Conservation (phyloP, 2,329 filamentous ascomycete species). For the Arthrobotrys sphaeroides region DNA sequence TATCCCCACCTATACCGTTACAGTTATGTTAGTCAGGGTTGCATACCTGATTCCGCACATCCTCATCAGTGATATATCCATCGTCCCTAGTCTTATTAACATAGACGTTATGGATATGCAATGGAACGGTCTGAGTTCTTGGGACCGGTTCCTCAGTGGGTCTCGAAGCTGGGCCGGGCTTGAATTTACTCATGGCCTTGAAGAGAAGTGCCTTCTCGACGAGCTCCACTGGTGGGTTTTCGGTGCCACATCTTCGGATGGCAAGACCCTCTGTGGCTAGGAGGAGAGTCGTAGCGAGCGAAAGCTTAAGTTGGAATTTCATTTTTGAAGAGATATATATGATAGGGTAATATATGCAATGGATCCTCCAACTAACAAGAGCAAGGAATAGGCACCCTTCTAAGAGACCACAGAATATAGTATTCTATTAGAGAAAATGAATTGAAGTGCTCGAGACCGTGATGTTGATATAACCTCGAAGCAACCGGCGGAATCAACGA, state of each 20-base stretch:
- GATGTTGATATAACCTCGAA: too few species aligned
- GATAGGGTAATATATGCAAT: background rate
- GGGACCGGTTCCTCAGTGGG: background rate
- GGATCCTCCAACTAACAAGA: too few species aligned
- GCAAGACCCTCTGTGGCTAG: background rate
- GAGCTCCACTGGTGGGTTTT: background rate
- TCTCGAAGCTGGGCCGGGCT: background rate
- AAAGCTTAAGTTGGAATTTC: background rate
- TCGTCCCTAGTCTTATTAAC: background rate
- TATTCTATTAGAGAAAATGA: too few species aligned
- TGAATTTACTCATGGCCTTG: background rate
- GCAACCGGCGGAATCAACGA: too few species aligned
- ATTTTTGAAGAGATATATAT: background rate
- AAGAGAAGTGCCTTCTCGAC: conserved; percentile 18
- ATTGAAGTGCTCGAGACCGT: too few species aligned
- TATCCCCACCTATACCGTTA: too few species aligned
- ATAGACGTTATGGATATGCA: conserved; percentile 36
- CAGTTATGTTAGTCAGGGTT: background rate
- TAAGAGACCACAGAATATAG: too few species aligned
- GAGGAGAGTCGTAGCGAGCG: background rate
- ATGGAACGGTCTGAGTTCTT: background rate
- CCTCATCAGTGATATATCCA: conserved; percentile 22
- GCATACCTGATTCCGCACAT: conserved; percentile 22
- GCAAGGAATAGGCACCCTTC: too few species aligned
- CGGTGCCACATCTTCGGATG: conserved; percentile 12